phyloP scores from a whole-genome alignment of 805 yeast species.

The Starmerella vitae region DNA sequence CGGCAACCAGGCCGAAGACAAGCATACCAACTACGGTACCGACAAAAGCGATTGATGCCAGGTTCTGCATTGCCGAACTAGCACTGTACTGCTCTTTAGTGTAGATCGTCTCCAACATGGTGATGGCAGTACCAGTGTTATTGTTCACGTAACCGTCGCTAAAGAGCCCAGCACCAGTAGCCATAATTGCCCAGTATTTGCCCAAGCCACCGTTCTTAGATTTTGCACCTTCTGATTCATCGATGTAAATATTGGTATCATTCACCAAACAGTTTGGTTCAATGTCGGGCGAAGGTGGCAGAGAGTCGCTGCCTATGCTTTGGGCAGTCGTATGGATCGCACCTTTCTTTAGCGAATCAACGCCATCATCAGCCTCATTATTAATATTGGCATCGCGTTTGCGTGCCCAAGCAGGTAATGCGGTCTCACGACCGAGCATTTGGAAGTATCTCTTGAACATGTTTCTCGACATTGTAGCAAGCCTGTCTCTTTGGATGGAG shows the following conservation, averaged over 20 bases:
- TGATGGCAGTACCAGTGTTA: conserved; percentile 61
- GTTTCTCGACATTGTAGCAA: too few relatives aligned
- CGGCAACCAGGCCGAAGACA: conserved; percentile 66
- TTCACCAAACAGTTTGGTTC: background rate
- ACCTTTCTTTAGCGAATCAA: background rate
- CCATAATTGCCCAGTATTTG: conserved; percentile 53
- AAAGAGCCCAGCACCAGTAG: conserved; percentile 86
- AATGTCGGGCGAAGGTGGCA: background rate
- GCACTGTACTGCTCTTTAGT: conserved; percentile 41
- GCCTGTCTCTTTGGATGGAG: too few relatives aligned
- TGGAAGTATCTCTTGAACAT: conserved; percentile 2
- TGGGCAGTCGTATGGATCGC: background rate
- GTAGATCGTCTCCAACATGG: conserved; percentile 55
- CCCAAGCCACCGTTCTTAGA: conserved; percentile 9
- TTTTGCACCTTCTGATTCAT: background rate
- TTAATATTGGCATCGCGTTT: background rate
- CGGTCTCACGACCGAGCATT: conserved; percentile 12
- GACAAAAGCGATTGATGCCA: conserved; percentile 76
- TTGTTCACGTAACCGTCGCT: conserved; percentile 89
- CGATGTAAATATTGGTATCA: background rate
- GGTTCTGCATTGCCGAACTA: conserved; percentile 63
- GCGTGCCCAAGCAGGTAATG: conserved; percentile 11
- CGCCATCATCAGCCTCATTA: background rate
- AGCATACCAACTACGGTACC: conserved; percentile 87
- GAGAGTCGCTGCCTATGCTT: background rate